These are phyloP conservation scores for Sclerotinia borealis DNA, from an alignment of 2,329 filamentous ascomycete genomes.

Conservation along the genomic window DNA sequence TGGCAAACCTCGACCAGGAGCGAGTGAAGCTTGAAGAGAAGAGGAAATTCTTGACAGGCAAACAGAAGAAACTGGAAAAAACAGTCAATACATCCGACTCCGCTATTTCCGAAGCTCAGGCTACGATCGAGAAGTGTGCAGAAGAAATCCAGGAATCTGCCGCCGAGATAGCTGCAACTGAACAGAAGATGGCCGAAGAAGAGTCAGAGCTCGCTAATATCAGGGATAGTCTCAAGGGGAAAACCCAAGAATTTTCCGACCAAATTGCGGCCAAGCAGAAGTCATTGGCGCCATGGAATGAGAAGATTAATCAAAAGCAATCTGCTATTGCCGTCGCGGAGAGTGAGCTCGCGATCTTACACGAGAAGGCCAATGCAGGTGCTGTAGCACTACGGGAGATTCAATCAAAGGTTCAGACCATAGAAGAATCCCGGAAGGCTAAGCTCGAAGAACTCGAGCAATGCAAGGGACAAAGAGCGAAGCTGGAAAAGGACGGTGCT, in stretches of 20 bases:
- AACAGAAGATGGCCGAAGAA: constrained; percentile 68
- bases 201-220: constrained; percentile 79
- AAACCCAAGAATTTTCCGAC: constrained; percentile 91
- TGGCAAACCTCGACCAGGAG: constrained; percentile 92
- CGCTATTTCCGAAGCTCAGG: constrained; percentile 66
- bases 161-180: constrained; percentile 68
- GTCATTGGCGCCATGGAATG: constrained; percentile 90
- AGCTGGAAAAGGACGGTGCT: constrained; percentile 67
- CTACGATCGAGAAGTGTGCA: constrained; percentile 69
- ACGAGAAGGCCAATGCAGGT: constrained; percentile 83
- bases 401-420: constrained; percentile 67
- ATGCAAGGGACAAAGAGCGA: constrained; percentile 65
- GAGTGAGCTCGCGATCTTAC: constrained; percentile 86
- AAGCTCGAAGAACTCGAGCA: constrained; percentile 72
- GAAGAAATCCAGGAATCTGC: constrained; percentile 73
- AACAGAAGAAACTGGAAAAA: constrained; percentile 94
- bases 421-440: constrained; percentile 62
- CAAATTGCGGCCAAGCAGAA: constrained; percentile 90
- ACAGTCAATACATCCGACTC: constrained; percentile 71
- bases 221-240: constrained; percentile 82
- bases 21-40: constrained; percentile 97
- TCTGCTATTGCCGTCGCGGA: constrained; percentile 91
- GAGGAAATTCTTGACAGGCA: constrained; percentile 83
- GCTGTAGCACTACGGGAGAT: constrained; percentile 78
- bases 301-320: constrained; percentile 94